Evolutionary conservation across 225 moss, liverwort and hornwort genomes (phyloP).

Genomic region (Marchantia polymorpha): DNA sequence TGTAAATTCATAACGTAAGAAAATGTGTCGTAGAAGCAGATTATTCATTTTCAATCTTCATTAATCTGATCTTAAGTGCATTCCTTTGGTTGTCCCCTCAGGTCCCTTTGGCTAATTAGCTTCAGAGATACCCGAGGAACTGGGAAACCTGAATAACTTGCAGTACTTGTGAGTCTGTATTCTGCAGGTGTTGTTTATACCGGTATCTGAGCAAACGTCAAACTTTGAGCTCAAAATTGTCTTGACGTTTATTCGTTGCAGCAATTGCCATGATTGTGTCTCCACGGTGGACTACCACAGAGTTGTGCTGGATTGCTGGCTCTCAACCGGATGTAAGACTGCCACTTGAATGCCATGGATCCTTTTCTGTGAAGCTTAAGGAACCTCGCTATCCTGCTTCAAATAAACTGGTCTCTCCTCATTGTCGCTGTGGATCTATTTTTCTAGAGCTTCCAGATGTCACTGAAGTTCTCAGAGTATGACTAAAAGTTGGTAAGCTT

Average conservation of each 20-base stretch:
- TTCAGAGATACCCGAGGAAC: slow-evolving; percentile 22
- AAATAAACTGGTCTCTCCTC: no score
- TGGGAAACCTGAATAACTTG: slow-evolving; percentile 22
- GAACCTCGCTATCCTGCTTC: no score
- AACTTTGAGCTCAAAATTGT: neutral
- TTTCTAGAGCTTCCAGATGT: no score
- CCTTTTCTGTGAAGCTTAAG: no score
- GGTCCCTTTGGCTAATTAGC: neutral
- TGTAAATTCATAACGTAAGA: no score
- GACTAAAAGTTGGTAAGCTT: no score
- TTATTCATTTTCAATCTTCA: neutral
- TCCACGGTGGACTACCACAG: slow-evolving; percentile 22
- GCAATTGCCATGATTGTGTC: slow-evolving; percentile 21
- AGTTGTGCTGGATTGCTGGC: neutral
- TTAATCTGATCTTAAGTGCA: no score
- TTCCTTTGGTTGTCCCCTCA: neutral
- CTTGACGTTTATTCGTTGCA: neutral
- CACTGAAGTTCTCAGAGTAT: no score
- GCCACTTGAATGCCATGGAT: no score
- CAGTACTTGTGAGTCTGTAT: slow-evolving; percentile 30
- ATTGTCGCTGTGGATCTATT: no score
- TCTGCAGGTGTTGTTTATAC: no score
- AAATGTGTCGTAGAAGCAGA: no score
- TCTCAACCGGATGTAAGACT: neutral
- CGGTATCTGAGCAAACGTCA: neutral